Evolutionary conservation across 352 stramenopile species (phyloP).

Genomic region (Globisporangium lucens): DNA sequence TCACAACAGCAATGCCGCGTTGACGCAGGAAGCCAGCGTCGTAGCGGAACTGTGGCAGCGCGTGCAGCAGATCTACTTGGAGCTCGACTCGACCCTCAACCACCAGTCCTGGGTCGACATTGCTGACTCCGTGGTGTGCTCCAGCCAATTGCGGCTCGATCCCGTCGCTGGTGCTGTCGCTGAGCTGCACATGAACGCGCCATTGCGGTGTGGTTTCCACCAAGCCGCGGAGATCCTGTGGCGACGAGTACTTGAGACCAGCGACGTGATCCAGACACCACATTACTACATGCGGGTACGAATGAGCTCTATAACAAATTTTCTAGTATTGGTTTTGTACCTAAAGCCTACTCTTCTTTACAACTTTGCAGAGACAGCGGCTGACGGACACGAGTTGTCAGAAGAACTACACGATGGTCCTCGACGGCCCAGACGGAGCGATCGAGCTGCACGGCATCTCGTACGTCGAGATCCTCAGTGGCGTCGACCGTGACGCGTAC

Average conservation of each 20-base stretch:
- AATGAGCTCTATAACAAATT: neutral
- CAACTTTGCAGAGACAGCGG: neutral
- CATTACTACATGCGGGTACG: slow-evolving; percentile 11
- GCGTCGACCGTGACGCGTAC: neutral
- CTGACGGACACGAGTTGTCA: neutral
- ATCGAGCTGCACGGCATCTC: slow-evolving; percentile 7
- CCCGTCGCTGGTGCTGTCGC: neutral
- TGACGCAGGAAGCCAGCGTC: neutral
- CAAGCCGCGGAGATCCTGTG: neutral
- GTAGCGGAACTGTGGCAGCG: neutral
- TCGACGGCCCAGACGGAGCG: neutral
- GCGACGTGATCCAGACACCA: neutral
- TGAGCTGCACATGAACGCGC: slow-evolving; percentile 7
- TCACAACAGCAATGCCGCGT: neutral
- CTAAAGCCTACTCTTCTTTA: neutral
- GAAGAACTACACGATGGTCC: neutral
- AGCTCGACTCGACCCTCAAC: neutral
- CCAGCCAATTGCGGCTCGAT: slow-evolving; percentile 1
- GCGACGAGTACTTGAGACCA: neutral
- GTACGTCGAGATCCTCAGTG: slow-evolving; percentile 6
- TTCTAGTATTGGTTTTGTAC: neutral
- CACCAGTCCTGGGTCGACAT: neutral
- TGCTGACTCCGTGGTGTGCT: neutral
- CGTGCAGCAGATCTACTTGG: neutral
- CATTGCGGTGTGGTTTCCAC: neutral